Evolutionary conservation across 345 rosid genomes (phyloP), one percentile per base, ranked within the genome.

Genomic region (Alliaria petiolata): DNA sequence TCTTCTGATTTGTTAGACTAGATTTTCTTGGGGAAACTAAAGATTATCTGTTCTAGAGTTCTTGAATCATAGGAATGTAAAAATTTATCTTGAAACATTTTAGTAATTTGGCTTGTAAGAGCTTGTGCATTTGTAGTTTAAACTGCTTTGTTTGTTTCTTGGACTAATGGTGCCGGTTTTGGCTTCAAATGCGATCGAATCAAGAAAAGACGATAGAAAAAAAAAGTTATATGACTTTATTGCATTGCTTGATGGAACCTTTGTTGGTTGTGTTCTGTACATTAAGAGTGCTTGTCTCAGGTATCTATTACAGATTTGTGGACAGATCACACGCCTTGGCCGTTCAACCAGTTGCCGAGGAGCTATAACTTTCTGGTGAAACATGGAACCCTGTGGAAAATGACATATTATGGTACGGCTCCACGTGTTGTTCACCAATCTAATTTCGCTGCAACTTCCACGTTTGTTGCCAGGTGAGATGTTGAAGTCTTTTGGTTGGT

Each of bases 301-400:
- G 98, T 95, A 45, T 95, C 84, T 75, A 81, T 95, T 67, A 90
- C 98, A 43, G 98, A 95, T 86, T 84, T 95, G 58, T 95, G 98
- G 99, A 71, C 99, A 20, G 99, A 91, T 70, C 99, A 95, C 76
- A 92, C 98, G 0, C 99, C 99, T 20, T 95, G 99, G 99, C 99
- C 99, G 4, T 95, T 95, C 75, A 92, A 95, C 78, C 98, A 95
- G 72, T 78, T 95, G 62, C 98, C 99, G 5, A 84, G 90, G 69
- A 95, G 95, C 86, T 95, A 95, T 67, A 95, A 87, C 65, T 95
- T 95, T 81, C 70, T 95, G 80, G 98, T 95, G 45, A 95, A 95
- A 64, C 98, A 95, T 47, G 95, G 90, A 45, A 76, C 96, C 7
- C 72, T 95, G 50, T 95, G 99, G 98, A 90, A 80, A 65, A 83